Percentiles rank a stretch among this genome's conserved stretches.
phyloP scores from a whole-genome alignment of 2,329 filamentous ascomycete species.

The Thermochaetoides dissita region DNA sequence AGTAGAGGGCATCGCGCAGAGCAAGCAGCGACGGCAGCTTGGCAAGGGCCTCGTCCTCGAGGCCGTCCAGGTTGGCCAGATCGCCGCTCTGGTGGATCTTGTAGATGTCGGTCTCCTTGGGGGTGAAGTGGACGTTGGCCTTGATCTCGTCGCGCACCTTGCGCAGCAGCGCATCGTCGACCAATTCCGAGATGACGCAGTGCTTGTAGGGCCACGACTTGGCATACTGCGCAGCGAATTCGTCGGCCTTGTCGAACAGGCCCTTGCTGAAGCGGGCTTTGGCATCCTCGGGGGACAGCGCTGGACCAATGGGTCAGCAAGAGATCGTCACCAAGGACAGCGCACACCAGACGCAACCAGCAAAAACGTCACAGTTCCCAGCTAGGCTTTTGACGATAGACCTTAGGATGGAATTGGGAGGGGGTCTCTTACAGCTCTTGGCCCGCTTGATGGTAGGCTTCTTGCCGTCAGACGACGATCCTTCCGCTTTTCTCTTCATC shows the following conservation, averaged over 20 bases:
- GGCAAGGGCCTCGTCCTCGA: conserved; percentile 71
- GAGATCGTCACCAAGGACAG: not conserved
- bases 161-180: conserved; percentile 70
- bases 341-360: not conserved
- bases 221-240: conserved; percentile 50
- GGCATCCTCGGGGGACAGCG: conserved; percentile 34
- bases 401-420: not conserved
- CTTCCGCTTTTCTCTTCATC: conserved; percentile 49
- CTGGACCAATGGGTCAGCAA: conserved; percentile 19
- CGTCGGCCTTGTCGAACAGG: conserved; percentile 44
- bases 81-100: conserved; percentile 98
- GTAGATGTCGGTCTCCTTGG: conserved; percentile 98
- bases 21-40: conserved; percentile 80
- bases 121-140: conserved; percentile 84
- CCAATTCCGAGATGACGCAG: conserved; percentile 69
- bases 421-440: conserved; percentile 27
- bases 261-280: conserved; percentile 49
- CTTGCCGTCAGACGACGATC: conserved; percentile 25
- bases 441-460: conserved; percentile 38
- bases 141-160: conserved; percentile 79
- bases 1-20: conserved; percentile 92
- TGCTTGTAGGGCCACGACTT: conserved; percentile 70
- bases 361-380: not conserved
- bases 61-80: conserved; percentile 86
- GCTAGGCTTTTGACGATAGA: not conserved